These are phyloP conservation scores for Graphilbum fragrans DNA, from an alignment of 2,329 filamentous ascomycete species.

Conservation along the genomic window DNA sequence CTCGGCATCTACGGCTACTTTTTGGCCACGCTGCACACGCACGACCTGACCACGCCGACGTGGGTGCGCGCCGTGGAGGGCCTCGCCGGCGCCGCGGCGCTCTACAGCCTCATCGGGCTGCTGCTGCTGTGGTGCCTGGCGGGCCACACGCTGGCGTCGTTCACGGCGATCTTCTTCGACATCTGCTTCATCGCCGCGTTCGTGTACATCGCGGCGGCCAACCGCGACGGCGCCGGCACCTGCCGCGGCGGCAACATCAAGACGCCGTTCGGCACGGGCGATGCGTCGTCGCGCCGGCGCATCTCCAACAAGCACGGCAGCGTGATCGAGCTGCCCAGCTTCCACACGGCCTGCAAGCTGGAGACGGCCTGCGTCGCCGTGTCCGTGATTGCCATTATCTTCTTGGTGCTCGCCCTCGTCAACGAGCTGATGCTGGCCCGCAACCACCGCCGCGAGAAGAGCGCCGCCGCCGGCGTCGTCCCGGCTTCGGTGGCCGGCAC, in stretches of 20 bases:
- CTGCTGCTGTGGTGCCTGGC: constrained; percentile 70
- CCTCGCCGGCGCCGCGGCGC: constrained; percentile 58
- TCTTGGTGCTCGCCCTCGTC: constrained; percentile 15
- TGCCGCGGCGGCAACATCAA: constrained; percentile 48
- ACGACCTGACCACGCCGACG: constrained; percentile 48
- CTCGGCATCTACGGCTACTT: constrained; percentile 78
- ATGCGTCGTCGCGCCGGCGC: constrained; percentile 10
- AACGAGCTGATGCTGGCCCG: constrained; percentile 16
- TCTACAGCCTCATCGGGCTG: constrained; percentile 65
- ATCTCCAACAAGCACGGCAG: constrained; percentile 33
- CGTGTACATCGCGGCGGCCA: constrained; percentile 70
- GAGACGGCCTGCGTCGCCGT: constrained; percentile 70
- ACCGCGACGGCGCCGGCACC: constrained; percentile 51
- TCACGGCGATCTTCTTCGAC: constrained; percentile 64
- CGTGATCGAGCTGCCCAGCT: constrained; percentile 35
- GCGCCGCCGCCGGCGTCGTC: constrained; percentile 25
- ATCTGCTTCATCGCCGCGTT: constrained; percentile 64
- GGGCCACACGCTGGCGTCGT: constrained; percentile 59
- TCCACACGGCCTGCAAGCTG: constrained; percentile 52
- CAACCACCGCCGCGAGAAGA: constrained; percentile 23
- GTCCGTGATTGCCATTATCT: constrained; percentile 56
- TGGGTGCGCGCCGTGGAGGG: constrained; percentile 65
- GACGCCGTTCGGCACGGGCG: constrained; percentile 58
- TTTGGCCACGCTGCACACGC: constrained; percentile 58
- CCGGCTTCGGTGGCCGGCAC: constrained; percentile 22